Percentiles rank a stretch among this genome's conserved stretches.
Evolutionary conservation across 192 early-diverging fungal genomes (phyloP).

Genomic region (Lobosporangium transversale): DNA sequence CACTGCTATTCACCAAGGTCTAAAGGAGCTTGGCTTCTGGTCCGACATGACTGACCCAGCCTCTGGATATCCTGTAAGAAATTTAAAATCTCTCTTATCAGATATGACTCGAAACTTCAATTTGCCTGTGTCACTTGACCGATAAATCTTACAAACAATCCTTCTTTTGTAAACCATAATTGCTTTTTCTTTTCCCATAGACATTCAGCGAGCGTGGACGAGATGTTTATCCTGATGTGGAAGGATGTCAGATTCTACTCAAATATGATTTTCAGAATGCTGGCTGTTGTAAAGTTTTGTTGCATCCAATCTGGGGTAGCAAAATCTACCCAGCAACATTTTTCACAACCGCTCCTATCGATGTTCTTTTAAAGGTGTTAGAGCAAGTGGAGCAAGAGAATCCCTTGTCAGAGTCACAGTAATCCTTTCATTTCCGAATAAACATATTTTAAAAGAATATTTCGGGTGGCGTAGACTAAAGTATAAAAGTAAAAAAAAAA

Average conservation of each 20-base stretch:
- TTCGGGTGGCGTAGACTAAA: not conserved
- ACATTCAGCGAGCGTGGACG: slow-evolving; percentile 76
- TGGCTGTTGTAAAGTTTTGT: slow-evolving; percentile 84
- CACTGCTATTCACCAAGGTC: slow-evolving; percentile 60
- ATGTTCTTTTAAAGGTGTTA: slow-evolving; percentile 47
- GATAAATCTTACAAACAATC: too few species aligned
- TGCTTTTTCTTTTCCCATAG: slow-evolving; percentile 21
- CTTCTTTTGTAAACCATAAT: not conserved
- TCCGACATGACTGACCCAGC: slow-evolving; percentile 93
- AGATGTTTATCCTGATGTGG: slow-evolving; percentile 89
- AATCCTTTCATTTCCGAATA: too few species aligned
- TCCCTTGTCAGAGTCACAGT: not conserved
- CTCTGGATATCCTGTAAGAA: slow-evolving; percentile 80
- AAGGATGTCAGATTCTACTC: slow-evolving; percentile 78
- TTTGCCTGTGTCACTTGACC: not conserved
- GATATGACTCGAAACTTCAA: not conserved
- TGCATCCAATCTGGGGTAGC: slow-evolving; percentile 92
- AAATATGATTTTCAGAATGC: slow-evolving; percentile 81
- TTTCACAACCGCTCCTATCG: slow-evolving; percentile 80
- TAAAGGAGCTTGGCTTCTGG: slow-evolving; percentile 77
- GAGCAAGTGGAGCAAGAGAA: slow-evolving; percentile 25
- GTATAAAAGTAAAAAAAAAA: not conserved
- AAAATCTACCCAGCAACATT: slow-evolving; percentile 89
- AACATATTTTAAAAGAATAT: not conserved
- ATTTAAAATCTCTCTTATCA: not conserved